Conservation (phyloP, 2,329 filamentous ascomycete genomes). For the Arthrobotrys iridis region DNA sequence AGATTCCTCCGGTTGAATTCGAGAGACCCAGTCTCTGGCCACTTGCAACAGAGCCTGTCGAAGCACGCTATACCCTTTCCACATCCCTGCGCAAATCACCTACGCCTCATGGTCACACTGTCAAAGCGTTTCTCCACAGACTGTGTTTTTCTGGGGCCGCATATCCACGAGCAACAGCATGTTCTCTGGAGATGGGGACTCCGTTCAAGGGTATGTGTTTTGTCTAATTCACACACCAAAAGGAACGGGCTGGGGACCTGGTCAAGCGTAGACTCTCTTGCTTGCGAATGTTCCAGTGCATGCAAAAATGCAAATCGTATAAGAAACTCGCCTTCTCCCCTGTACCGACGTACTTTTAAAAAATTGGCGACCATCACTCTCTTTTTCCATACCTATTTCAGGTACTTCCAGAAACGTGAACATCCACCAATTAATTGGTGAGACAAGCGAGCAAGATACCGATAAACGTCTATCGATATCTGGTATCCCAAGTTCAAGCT, state of each 20-base stretch:
- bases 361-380: conserved; percentile 54
- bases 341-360: conserved; percentile 50
- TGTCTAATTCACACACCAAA: conserved; percentile 51
- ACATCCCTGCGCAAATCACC: conserved; percentile 53
- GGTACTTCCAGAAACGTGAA: conserved; percentile 36
- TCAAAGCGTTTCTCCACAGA: conserved; percentile 54
- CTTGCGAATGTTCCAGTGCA: conserved; percentile 34
- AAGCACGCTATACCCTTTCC: conserved; percentile 42
- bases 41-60: conserved; percentile 32
- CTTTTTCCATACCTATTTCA: conserved; percentile 47
- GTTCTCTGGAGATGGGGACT: conserved; percentile 45
- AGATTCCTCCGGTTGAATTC: conserved; percentile 51
- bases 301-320: conserved; percentile 49
- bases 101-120: conserved; percentile 53
- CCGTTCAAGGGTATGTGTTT: conserved; percentile 48
- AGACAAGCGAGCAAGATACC: conserved; percentile 52
- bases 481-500: conserved; percentile 25
- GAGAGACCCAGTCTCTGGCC: conserved; percentile 45
- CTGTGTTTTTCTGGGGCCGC: conserved; percentile 52
- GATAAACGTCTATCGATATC: conserved; percentile 45
- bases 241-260: conserved; percentile 32
- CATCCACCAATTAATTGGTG: conserved; percentile 37
- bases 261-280: conserved; percentile 30
- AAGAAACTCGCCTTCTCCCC: conserved; percentile 53
- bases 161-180: conserved; percentile 41